Conservation (phyloP, 2,329 filamentous ascomycete genomes). For the Trichoderma sp. region DNA sequence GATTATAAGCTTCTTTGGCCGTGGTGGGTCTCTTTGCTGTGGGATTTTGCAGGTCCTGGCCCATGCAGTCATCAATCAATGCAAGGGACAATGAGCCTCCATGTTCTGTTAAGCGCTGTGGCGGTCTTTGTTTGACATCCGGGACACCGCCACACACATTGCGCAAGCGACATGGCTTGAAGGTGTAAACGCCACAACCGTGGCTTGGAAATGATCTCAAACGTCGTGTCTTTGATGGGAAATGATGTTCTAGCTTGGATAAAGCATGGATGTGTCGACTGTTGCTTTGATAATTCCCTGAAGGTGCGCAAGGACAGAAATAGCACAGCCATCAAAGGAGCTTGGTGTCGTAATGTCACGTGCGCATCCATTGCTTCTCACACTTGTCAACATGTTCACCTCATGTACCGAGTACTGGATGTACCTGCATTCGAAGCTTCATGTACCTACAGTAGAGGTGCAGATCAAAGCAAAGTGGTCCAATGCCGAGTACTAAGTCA, state of each 20-base stretch:
- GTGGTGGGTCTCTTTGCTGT: background rate
- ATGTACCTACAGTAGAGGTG: background rate
- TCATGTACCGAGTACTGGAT: background rate
- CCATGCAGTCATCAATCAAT: background rate
- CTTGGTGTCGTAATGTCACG: background rate
- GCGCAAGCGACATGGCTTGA: background rate
- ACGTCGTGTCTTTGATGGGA: background rate
- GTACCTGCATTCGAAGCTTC: background rate
- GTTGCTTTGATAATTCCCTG: background rate
- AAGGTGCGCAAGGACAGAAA: background rate
- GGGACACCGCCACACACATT: slow-evolving; percentile 3
- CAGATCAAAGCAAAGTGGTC: background rate
- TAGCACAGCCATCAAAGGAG: background rate
- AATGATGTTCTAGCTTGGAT: background rate
- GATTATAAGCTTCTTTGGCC: background rate
- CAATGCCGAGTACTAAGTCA: background rate
- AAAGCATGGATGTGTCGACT: background rate
- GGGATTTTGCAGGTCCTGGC: background rate
- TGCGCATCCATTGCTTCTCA: background rate
- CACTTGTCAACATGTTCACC: background rate
- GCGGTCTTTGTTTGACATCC: background rate
- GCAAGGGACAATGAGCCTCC: background rate
- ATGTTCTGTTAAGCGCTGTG: background rate
- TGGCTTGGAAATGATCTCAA: background rate
- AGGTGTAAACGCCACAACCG: background rate